A percentile compares a stretch with the other conserved stretches of the same genome.
These are phyloP conservation scores for Mycena belliarum DNA, from an alignment of 768 basidiomycete genomes.

Conservation along the genomic window DNA sequence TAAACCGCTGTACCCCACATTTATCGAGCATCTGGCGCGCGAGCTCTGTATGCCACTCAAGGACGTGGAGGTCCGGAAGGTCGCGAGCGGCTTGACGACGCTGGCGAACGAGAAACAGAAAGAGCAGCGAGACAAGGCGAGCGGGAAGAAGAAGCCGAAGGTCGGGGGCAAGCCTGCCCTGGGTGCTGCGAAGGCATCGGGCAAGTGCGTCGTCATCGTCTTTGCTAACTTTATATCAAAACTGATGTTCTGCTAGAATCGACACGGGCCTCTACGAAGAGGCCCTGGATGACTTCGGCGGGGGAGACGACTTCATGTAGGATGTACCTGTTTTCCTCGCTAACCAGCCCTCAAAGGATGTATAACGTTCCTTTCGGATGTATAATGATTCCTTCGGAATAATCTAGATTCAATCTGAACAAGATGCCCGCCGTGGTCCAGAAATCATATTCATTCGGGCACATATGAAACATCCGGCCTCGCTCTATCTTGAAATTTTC, in stretches of 20 bases:
- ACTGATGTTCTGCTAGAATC: slow-evolving; percentile 43
- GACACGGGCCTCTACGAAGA: slow-evolving; percentile 87
- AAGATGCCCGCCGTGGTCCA: no score
- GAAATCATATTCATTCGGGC: no score
- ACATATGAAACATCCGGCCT: no score
- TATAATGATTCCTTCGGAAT: no score
- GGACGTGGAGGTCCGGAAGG: slow-evolving; percentile 91
- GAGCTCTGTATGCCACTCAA: slow-evolving; percentile 76
- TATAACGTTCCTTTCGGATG: slow-evolving; percentile 6
- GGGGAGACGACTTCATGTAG: slow-evolving; percentile 90
- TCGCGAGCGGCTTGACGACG: slow-evolving; percentile 78
- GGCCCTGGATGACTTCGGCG: slow-evolving; percentile 85
- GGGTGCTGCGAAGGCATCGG: slow-evolving; percentile 68
- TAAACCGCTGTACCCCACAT: slow-evolving; percentile 81
- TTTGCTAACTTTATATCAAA: background rate
- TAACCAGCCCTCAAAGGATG: slow-evolving; percentile 4
- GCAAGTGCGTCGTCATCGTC: slow-evolving; percentile 46
- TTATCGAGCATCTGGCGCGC: slow-evolving; percentile 83
- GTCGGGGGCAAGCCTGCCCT: slow-evolving; percentile 69
- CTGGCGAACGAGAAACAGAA: slow-evolving; percentile 96
- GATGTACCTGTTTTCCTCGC: slow-evolving; percentile 5
- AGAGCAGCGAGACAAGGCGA: slow-evolving; percentile 81
- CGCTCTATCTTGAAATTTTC: no score
- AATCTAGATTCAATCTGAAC: slow-evolving; percentile 7
- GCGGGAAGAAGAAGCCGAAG: slow-evolving; percentile 90